Percentiles rank a stretch among this genome's conserved stretches.
phyloP scores from a whole-genome alignment of 225 moss, liverwort and hornwort genomes.

The Antitrichia curtipendula region DNA sequence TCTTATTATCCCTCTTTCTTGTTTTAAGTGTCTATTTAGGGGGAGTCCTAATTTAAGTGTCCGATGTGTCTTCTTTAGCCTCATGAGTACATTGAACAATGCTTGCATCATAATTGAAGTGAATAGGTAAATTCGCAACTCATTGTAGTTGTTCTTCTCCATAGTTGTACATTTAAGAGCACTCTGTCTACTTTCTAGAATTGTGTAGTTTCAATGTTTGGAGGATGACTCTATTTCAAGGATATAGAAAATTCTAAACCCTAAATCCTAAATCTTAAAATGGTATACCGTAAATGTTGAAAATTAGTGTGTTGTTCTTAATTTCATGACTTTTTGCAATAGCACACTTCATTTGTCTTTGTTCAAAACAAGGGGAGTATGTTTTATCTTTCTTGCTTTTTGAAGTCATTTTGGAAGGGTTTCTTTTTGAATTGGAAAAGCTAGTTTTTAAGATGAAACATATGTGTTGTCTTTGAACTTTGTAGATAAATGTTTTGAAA shows the following conservation, averaged over 20 bases:
- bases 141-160: background rate
- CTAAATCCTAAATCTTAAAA: background rate
- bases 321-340: background rate
- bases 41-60: background rate
- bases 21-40: fast-evolving
- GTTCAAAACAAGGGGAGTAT: fast-evolving
- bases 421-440: background rate
- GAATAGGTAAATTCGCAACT: too few species aligned
- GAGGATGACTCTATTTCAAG: background rate
- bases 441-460: background rate
- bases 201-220: background rate
- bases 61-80: background rate
- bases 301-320: background rate
- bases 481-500: background rate
- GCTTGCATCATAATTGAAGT: background rate
- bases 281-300: fast-evolving
- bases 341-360: fast-evolving
- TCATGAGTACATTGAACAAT: background rate
- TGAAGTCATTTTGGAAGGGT: background rate
- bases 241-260: background rate
- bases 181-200: fast-evolving
- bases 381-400: background rate
- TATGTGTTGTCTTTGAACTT: background rate
- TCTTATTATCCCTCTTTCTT: fast-evolving
- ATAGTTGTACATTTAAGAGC: too few species aligned